Evolutionary conservation across 192 early-diverging fungal species (phyloP).

Genomic region (Coemansia sp.): DNA sequence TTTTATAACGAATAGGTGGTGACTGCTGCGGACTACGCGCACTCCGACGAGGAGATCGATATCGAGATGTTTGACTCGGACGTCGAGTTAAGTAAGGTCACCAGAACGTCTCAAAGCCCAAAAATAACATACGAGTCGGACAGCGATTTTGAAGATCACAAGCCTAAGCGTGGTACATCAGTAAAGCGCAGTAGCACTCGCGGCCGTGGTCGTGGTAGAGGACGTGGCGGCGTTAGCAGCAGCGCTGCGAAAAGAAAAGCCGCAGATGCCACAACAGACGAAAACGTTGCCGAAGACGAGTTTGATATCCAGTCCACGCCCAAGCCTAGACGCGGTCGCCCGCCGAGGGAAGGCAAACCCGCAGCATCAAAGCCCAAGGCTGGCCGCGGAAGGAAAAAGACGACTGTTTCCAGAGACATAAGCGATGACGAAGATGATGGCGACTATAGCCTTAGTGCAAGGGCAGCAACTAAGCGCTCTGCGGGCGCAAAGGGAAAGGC

Average conservation of each 20-base stretch:
- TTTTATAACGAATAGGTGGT: slow-evolving; percentile 6
- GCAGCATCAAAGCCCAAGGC: slow-evolving; percentile 37
- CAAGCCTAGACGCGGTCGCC: slow-evolving; percentile 44
- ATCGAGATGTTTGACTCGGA: slow-evolving; percentile 57
- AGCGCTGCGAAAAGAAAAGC: slow-evolving; percentile 5
- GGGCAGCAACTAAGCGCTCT: slow-evolving; percentile 18
- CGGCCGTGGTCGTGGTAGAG: slow-evolving; percentile 37
- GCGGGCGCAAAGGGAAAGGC: slow-evolving; percentile 37
- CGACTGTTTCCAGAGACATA: slow-evolving; percentile 9
- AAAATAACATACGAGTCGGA: slow-evolving; percentile 27
- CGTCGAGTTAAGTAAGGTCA: slow-evolving; percentile 40
- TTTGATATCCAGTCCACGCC: slow-evolving; percentile 17
- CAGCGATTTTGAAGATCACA: slow-evolving; percentile 43
- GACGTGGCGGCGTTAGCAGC: slow-evolving; percentile 27
- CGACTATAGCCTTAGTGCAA: slow-evolving; percentile 16
- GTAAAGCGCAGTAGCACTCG: slow-evolving; percentile 24
- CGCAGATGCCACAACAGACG: slow-evolving; percentile 8
- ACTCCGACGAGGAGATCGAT: slow-evolving; percentile 55
- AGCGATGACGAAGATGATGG: slow-evolving; percentile 27
- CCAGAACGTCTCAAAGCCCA: slow-evolving; percentile 9
- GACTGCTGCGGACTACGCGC: slow-evolving; percentile 44
- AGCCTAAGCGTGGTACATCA: slow-evolving; percentile 27
- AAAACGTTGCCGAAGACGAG: slow-evolving; percentile 20
- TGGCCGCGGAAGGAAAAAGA: slow-evolving; percentile 45
- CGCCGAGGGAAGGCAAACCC: slow-evolving; percentile 24